Conservation (phyloP, 192 early-diverging fungal species). For the Rhizoclosmatium globosum region DNA sequence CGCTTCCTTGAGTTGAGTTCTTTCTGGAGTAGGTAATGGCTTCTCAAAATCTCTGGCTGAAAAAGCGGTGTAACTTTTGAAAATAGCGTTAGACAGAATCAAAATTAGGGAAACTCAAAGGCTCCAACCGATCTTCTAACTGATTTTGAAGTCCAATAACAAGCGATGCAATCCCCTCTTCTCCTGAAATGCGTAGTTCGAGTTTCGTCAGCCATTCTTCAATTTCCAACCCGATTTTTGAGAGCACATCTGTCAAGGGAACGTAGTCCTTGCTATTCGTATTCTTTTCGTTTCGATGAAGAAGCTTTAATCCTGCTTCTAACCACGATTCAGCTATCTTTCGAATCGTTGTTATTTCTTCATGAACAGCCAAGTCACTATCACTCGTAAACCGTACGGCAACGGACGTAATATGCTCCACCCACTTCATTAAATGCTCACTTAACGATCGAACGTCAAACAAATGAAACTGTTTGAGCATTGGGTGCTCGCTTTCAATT, state of each 20-base stretch:
- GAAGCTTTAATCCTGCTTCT: slow-evolving; percentile 51
- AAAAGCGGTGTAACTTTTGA: slow-evolving; percentile 53
- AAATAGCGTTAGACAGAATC: not conserved
- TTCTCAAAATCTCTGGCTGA: slow-evolving; percentile 53
- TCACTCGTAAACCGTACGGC: slow-evolving; percentile 63
- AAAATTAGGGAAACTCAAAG: not conserved
- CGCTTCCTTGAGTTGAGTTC: slow-evolving; percentile 47
- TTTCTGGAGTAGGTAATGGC: slow-evolving; percentile 51
- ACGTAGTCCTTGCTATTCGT: slow-evolving; percentile 59
- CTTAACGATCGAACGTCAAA: slow-evolving; percentile 53
- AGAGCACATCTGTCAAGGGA: slow-evolving; percentile 52
- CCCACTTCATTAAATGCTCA: slow-evolving; percentile 60
- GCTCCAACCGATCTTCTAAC: slow-evolving; percentile 56
- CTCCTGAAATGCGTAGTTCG: slow-evolving; percentile 57
- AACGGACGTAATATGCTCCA: slow-evolving; percentile 54
- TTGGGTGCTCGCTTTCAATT: slow-evolving; percentile 55
- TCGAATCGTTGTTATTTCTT: slow-evolving; percentile 55
- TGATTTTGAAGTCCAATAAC: slow-evolving; percentile 66
- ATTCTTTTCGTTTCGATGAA: slow-evolving; percentile 57
- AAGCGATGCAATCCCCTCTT: slow-evolving; percentile 61
- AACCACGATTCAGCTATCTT: slow-evolving; percentile 58
- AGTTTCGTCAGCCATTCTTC: slow-evolving; percentile 64
- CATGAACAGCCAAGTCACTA: slow-evolving; percentile 55
- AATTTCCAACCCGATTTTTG: slow-evolving; percentile 49
- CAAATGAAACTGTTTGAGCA: slow-evolving; percentile 57